These are phyloP conservation scores for Lotmaria passim DNA, from an alignment of 208 protist genomes.

Conservation along the genomic window DNA sequence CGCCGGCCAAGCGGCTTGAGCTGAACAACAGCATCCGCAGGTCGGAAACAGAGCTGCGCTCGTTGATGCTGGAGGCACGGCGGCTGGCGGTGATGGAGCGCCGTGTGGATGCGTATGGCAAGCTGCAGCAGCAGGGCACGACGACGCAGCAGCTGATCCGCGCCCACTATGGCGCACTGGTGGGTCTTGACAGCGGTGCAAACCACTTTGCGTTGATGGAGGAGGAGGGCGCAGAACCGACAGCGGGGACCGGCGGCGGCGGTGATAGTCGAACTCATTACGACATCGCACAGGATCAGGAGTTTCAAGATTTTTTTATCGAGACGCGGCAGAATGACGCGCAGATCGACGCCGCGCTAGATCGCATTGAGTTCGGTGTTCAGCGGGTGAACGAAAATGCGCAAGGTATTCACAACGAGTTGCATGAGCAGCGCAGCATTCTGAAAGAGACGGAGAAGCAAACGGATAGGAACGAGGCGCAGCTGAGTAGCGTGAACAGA, in stretches of 20 bases:
- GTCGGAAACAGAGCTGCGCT: constrained; percentile 35
- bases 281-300: constrained; percentile 49
- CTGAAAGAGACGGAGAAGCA: constrained; percentile 45
- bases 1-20: constrained; percentile 33
- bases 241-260: background rate
- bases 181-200: constrained; percentile 14
- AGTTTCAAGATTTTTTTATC: constrained; percentile 60
- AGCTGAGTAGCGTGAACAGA: constrained; percentile 46
- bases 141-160: constrained; percentile 49
- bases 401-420: constrained; percentile 52
- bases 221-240: constrained; percentile 32
- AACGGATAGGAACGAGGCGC: constrained; percentile 44
- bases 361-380: constrained; percentile 61
- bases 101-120: constrained; percentile 34
- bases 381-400: constrained; percentile 57
- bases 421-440: constrained; percentile 46
- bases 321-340: constrained; percentile 52
- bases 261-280: constrained; percentile 20
- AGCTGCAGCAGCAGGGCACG: constrained; percentile 41
- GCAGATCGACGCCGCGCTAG: constrained; percentile 56
- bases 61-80: constrained; percentile 44
- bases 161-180: constrained; percentile 30
- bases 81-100: constrained; percentile 45
- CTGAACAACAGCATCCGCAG: constrained; percentile 45
- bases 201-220: constrained; percentile 22